Conservation (phyloP, 345 rosid species). For the Eucalyptus virginea region DNA sequence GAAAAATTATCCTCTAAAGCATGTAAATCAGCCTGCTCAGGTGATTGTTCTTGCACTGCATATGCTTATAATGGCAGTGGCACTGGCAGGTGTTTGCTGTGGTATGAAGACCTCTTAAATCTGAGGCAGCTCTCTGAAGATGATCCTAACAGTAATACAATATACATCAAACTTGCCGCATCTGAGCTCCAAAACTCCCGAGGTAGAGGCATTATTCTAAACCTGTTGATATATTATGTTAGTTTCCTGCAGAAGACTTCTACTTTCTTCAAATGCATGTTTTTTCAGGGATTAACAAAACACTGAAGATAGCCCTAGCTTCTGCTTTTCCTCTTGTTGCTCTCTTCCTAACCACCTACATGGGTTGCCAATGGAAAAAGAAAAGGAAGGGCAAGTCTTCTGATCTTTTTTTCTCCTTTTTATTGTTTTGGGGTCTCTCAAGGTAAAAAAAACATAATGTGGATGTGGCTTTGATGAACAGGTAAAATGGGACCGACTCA, state of each 20-base stretch:
- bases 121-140: not conserved
- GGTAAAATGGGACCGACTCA: not conserved
- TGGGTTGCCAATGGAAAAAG: not conserved
- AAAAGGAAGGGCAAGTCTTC: not conserved
- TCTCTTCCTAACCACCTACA: not conserved
- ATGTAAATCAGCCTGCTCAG: not conserved
- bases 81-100: not conserved
- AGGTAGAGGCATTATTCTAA: not conserved
- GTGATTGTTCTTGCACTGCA: not conserved
- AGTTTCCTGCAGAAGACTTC: not conserved
- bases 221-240: not conserved
- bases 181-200: not conserved
- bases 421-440: not conserved
- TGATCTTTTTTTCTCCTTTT: not conserved
- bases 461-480: not conserved
- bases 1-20: no score
- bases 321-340: not conserved
- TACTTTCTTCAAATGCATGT: not conserved
- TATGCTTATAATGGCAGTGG: not conserved
- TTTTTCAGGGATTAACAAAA: not conserved
- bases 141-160: no score
- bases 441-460: not conserved
- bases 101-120: not conserved
- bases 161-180: not conserved
- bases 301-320: not conserved